Conservation (phyloP, 371 early-diverging fungal species). For the Mortierella sp. region DNA sequence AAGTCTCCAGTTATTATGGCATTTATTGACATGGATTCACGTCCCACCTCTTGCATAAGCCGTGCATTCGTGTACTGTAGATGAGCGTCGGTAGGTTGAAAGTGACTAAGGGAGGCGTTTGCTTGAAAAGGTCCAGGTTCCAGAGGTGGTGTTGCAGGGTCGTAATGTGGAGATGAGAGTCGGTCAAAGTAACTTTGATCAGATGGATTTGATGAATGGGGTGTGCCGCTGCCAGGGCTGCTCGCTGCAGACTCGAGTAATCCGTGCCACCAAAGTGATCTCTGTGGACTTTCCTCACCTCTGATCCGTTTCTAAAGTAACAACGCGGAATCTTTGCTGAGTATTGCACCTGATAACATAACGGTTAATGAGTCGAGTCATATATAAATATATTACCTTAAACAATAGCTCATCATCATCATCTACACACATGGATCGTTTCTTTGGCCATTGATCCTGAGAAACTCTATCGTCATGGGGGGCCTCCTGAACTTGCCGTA, state of each 20-base stretch:
- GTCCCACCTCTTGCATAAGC: neutral
- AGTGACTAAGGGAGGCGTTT: neutral
- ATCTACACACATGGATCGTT: constrained; percentile 13
- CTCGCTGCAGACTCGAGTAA: constrained; percentile 8
- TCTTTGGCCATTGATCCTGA: constrained; percentile 16
- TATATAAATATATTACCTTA: constrained; percentile 6
- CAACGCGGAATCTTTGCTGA: neutral
- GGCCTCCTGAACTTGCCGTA: neutral
- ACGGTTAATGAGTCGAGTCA: neutral
- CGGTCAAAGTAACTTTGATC: constrained; percentile 18
- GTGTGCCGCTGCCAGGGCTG: constrained; percentile 2
- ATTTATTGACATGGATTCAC: neutral
- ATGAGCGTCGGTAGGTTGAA: neutral
- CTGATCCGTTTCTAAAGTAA: constrained; percentile 21
- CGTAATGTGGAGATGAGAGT: constrained; percentile 6
- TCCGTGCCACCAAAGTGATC: constrained; percentile 16
- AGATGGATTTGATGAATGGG: neutral
- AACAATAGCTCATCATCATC: neutral
- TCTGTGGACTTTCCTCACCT: neutral
- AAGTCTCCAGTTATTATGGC: neutral
- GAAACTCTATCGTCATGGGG: neutral
- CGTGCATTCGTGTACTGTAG: neutral
- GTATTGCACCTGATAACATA: neutral
- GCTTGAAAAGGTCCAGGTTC: constrained; percentile 12
- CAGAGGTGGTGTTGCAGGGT: constrained; percentile 34